phyloP scores from a whole-genome alignment of 306 rosid genomes.

The Lathyrus aphaca region DNA sequence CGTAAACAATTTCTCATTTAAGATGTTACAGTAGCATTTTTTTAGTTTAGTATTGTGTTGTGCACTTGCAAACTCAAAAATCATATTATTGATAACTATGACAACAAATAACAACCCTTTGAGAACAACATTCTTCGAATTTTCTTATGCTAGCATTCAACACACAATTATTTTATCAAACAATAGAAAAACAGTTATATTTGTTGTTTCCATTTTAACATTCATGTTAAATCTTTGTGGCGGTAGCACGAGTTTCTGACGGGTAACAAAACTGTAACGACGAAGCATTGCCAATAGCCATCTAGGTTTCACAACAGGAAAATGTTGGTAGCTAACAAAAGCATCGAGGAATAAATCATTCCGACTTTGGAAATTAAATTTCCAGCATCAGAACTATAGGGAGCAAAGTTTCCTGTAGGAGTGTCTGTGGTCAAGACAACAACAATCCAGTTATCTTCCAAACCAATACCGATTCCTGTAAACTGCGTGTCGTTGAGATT shows the following conservation, averaged over 20 bases:
- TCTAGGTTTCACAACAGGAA: constrained; percentile 51
- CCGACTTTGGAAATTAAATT: constrained; percentile 49
- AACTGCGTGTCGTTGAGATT: constrained; percentile 72
- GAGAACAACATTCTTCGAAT: constrained; percentile 24
- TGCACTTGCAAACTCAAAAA: constrained; percentile 36
- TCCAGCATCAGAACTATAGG: constrained; percentile 43
- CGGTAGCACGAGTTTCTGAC: constrained; percentile 7
- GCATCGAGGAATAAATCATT: constrained; percentile 47
- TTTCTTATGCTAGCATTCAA: constrained; percentile 23
- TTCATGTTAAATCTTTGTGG: constrained; percentile 19
- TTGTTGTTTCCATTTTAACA: constrained; percentile 15
- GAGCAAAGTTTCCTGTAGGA: constrained; percentile 71
- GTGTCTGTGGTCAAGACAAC: constrained; percentile 73
- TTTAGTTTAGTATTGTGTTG: constrained; percentile 32
- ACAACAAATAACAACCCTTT: constrained; percentile 34
- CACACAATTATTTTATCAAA: constrained; percentile 18
- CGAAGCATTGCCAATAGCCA: constrained; percentile 32
- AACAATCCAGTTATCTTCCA: constrained; percentile 79
- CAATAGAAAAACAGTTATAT: constrained; percentile 31
- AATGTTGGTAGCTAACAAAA: constrained; percentile 50
- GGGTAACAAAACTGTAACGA: constrained; percentile 39
- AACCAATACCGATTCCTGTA: constrained; percentile 76
- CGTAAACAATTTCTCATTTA: constrained; percentile 22
- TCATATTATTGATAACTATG: constrained; percentile 21
- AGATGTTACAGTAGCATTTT: constrained; percentile 18